Evolutionary conservation across 805 yeast genomes (phyloP).

Genomic region (Candida michaelii): DNA sequence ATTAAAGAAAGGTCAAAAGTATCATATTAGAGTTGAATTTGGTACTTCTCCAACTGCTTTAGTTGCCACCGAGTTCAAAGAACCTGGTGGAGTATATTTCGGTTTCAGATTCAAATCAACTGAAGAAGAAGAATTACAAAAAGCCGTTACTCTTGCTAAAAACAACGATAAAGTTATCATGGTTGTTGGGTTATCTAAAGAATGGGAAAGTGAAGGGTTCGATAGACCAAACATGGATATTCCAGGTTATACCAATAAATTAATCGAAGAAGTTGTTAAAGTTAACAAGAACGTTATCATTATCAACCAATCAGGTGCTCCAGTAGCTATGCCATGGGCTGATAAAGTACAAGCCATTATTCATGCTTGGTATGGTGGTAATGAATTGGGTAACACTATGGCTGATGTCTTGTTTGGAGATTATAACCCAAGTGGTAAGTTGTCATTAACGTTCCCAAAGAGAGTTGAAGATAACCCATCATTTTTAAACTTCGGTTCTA

Average conservation of each 20-base stretch:
- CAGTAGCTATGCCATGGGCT: slow-evolving; percentile 33
- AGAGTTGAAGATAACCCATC: slow-evolving; percentile 29
- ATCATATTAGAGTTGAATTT: slow-evolving; percentile 48
- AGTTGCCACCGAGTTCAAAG: slow-evolving; percentile 19
- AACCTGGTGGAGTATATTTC: slow-evolving; percentile 25
- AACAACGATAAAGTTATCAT: slow-evolving; percentile 29
- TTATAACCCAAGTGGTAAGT: slow-evolving; percentile 30
- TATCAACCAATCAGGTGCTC: slow-evolving; percentile 35
- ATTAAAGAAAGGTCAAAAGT: slow-evolving; percentile 45
- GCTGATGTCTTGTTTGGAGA: slow-evolving; percentile 35
- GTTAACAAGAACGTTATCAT: slow-evolving; percentile 31
- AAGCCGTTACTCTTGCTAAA: slow-evolving; percentile 28
- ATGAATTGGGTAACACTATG: slow-evolving; percentile 31
- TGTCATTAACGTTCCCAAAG: slow-evolving; percentile 27
- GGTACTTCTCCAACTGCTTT: slow-evolving; percentile 31
- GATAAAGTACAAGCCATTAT: slow-evolving; percentile 16
- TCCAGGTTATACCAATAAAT: slow-evolving; percentile 27
- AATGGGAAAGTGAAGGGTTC: slow-evolving; percentile 36
- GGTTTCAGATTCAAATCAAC: slow-evolving; percentile 25
- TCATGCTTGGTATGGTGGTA: slow-evolving; percentile 36
- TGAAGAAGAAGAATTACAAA: slow-evolving; percentile 23
- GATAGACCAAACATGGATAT: slow-evolving; percentile 32
- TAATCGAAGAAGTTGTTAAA: slow-evolving; percentile 24
- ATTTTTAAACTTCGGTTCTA: slow-evolving; percentile 28
- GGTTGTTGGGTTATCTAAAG: slow-evolving; percentile 28